Evolutionary conservation across 805 yeast species (phyloP).

Genomic region (Cyberlindnera veronae): DNA sequence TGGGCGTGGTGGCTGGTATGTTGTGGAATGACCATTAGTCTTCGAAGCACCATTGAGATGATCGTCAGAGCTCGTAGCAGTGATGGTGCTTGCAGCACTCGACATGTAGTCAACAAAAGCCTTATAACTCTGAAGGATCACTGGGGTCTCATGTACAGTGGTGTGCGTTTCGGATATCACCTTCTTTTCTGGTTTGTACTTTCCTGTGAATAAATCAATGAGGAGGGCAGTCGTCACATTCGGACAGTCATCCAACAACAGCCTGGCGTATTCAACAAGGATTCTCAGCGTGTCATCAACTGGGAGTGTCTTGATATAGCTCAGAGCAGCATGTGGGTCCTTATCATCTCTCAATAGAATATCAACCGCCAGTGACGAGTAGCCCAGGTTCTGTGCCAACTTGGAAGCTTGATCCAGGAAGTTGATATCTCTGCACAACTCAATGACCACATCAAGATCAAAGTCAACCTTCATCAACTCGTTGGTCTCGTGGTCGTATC

Average conservation of each 20-base stretch:
- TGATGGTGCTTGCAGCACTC: slow-evolving; percentile 26
- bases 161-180: slow-evolving; percentile 15
- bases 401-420: slow-evolving; percentile 63
- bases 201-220: slow-evolving; percentile 87
- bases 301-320: slow-evolving; percentile 61
- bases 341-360: slow-evolving; percentile 65
- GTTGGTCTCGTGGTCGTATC: slow-evolving; percentile 33
- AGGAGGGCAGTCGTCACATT: slow-evolving; percentile 77
- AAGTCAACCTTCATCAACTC: slow-evolving; percentile 41
- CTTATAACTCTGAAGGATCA: slow-evolving; percentile 47
- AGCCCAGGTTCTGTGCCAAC: slow-evolving; percentile 67
- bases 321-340: slow-evolving; percentile 56
- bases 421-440: slow-evolving; percentile 69
- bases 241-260: slow-evolving; percentile 64
- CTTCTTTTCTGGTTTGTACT: slow-evolving; percentile 47
- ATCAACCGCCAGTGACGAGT: slow-evolving; percentile 71
- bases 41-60: slow-evolving; percentile 7
- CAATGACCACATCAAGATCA: slow-evolving; percentile 65
- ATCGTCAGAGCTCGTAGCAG: slow-evolving; percentile 14
- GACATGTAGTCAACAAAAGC: slow-evolving; percentile 56
- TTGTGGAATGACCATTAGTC: slow-evolving; percentile 37
- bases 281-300: slow-evolving; percentile 77
- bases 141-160: slow-evolving; percentile 23
- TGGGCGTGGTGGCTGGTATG: slow-evolving; percentile 91
- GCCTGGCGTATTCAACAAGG: slow-evolving; percentile 61